Percentiles rank a stretch among this genome's conserved stretches.
Evolutionary conservation across 345 rosid genomes (phyloP).

Genomic region (Salix arbutifolia): DNA sequence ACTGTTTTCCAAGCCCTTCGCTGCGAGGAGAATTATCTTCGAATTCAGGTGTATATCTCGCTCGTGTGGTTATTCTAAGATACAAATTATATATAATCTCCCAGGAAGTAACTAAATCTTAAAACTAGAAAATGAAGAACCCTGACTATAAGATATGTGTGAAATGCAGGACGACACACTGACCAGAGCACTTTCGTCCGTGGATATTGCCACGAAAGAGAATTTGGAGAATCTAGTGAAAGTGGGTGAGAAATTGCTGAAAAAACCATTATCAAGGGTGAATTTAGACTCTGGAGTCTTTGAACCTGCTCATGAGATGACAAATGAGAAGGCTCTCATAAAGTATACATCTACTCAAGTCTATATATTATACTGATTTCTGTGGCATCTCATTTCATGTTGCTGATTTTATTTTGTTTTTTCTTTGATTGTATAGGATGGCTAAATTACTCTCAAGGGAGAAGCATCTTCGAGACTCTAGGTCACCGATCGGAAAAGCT

Average conservation of each 20-base stretch:
- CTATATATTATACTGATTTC: not conserved
- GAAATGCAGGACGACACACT: slow-evolving; percentile 27
- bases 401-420: not conserved
- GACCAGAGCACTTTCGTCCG: slow-evolving; percentile 43
- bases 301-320: slow-evolving; percentile 29
- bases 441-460: slow-evolving; percentile 61
- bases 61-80: not conserved
- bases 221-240: slow-evolving; percentile 41
- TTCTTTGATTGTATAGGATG: slow-evolving; percentile 48
- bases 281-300: slow-evolving; percentile 43
- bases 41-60: slow-evolving; percentile 39
- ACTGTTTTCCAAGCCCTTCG: slow-evolving; percentile 46
- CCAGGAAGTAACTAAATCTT: too few relatives aligned
- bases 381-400: too few relatives aligned
- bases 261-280: slow-evolving; percentile 47
- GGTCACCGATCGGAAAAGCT: slow-evolving; percentile 25
- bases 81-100: too few relatives aligned
- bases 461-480: slow-evolving; percentile 41
- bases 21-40: slow-evolving; percentile 41
- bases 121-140: too few relatives aligned
- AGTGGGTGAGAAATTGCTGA: slow-evolving; percentile 46
- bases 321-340: slow-evolving; percentile 54
- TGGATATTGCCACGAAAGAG: not conserved
- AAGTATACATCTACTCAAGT: slow-evolving; percentile 21
- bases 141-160: too few relatives aligned